A percentile compares a stretch with the other conserved stretches of the same genome.
Evolutionary conservation across 345 rosid genomes (phyloP).

Genomic region (Eucalyptus rudis): DNA sequence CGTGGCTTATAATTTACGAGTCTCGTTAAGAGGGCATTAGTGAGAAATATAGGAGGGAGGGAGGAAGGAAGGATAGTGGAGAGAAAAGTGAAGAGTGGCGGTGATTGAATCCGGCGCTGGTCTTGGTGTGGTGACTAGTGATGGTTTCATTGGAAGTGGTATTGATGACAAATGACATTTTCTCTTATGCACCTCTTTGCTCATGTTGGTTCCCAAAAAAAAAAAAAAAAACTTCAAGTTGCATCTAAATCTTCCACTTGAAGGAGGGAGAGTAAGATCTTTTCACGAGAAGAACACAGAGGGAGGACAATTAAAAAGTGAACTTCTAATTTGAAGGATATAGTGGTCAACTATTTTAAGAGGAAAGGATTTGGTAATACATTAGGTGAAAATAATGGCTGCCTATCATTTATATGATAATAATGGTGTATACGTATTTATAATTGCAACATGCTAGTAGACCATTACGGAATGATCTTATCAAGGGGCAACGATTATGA

Average conservation of each 20-base stretch:
- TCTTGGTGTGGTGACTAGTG: too few species aligned
- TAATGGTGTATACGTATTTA: neutral
- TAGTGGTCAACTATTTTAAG: neutral
- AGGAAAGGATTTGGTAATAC: neutral
- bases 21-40: neutral
- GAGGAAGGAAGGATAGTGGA: too few species aligned
- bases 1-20: too few species aligned
- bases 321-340: neutral
- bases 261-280: neutral
- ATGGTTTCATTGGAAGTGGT: too few species aligned
- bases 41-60: neutral
- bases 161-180: too few species aligned
- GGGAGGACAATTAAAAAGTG: too few species aligned
- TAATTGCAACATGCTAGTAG: neutral
- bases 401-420: too few species aligned
- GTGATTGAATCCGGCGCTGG: neutral
- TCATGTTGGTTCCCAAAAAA: too few species aligned
- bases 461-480: neutral
- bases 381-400: neutral
- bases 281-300: neutral
- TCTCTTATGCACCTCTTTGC: too few species aligned
- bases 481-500: neutral
- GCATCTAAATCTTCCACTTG: neutral
- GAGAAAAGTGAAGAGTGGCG: neutral
- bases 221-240: neutral